Conservation (phyloP, 2,329 filamentous ascomycete genomes). For the Phaeosphaeriaceae sp. region DNA sequence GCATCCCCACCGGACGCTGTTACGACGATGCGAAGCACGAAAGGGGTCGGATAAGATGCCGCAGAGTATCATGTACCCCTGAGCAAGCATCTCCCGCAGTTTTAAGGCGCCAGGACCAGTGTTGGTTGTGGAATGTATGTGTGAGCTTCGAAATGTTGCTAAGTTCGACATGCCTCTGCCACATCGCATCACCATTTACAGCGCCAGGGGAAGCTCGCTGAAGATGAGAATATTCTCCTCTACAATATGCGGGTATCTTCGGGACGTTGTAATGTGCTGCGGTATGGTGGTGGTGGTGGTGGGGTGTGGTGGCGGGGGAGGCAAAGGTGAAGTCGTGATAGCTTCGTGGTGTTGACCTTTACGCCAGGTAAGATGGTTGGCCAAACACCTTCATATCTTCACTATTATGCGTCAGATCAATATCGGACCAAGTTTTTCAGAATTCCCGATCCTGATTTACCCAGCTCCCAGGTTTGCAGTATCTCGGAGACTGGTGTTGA, state of each 20-base stretch:
- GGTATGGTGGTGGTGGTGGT: slow-evolving; percentile 3
- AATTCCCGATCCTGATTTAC: neutral
- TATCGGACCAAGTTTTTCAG: neutral
- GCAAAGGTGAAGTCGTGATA: slow-evolving; percentile 1
- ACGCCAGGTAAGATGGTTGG: neutral
- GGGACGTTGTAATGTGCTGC: neutral
- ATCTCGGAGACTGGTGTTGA: neutral
- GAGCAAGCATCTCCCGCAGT: neutral
- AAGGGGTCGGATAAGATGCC: neutral
- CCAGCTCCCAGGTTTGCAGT: neutral
- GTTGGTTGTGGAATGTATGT: neutral
- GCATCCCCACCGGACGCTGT: neutral
- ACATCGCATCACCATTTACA: neutral
- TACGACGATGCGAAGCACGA: neutral
- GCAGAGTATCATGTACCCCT: neutral
- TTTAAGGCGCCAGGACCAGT: neutral
- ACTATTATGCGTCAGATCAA: neutral
- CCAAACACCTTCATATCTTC: neutral
- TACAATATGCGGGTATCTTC: neutral
- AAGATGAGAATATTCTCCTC: neutral
- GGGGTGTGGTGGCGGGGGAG: slow-evolving; percentile 1
- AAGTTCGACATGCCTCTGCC: neutral
- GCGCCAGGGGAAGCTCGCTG: neutral
- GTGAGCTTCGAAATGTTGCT: neutral
- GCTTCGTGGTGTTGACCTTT: slow-evolving; percentile 12